These are phyloP conservation scores for Pseudoneurospora amorphoporcata DNA, from an alignment of 495 filamentous ascomycete species.

Conservation along the genomic window DNA sequence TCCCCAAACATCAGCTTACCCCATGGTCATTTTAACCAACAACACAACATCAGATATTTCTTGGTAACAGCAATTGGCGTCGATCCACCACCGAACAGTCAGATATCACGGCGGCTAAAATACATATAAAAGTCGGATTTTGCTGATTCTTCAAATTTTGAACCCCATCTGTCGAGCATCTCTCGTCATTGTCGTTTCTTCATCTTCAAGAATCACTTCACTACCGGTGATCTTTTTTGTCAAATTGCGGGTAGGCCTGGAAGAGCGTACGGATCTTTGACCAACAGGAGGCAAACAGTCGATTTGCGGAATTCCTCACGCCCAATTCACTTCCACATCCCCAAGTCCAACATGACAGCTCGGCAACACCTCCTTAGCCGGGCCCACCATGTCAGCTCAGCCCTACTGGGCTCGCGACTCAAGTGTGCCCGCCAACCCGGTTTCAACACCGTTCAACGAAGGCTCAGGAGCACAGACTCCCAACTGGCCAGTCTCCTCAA, in stretches of 20 bases:
- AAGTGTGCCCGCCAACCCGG: not conserved
- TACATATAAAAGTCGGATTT: not conserved
- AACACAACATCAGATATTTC: not conserved
- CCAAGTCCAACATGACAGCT: not conserved
- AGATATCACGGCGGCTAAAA: not conserved
- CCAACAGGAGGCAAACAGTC: not conserved
- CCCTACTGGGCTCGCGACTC: not conserved
- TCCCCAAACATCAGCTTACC: not conserved
- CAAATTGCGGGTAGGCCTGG: not conserved
- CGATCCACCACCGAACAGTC: not conserved
- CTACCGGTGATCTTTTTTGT: not conserved
- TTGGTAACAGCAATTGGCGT: not conserved
- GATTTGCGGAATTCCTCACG: not conserved
- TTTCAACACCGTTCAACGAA: not conserved
- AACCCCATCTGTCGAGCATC: not conserved
- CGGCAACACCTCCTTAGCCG: not conserved
- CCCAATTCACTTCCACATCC: not conserved
- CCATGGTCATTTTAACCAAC: not conserved
- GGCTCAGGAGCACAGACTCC: not conserved
- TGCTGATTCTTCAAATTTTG: not conserved
- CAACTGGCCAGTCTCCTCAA: constrained; percentile 48
- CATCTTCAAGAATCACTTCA: not conserved
- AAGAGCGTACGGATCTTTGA: not conserved
- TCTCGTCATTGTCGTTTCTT: not conserved
- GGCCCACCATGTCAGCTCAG: not conserved